Evolutionary conservation across 208 protist genomes (phyloP).

Genomic region (Acanthamoeba sp.): DNA sequence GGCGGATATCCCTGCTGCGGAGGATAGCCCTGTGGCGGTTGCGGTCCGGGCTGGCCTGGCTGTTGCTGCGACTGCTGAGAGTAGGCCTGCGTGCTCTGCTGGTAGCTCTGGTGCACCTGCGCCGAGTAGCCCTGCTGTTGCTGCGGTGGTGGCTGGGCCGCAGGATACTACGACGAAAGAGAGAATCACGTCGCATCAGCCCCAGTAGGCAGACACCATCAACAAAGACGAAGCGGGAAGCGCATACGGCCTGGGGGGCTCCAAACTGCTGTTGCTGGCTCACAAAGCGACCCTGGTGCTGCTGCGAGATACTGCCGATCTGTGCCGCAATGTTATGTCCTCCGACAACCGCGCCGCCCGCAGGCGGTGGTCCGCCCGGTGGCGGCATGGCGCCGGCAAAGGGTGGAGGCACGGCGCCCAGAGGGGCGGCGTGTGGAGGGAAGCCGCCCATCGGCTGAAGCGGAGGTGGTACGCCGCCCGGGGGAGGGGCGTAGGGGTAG

Average conservation of each 20-base stretch:
- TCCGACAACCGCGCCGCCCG: neutral
- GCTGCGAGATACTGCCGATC: neutral
- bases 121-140: neutral
- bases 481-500: neutral
- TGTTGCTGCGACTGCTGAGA: neutral
- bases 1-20: neutral
- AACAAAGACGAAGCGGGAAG: too few species aligned
- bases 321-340: slow-evolving; percentile 1
- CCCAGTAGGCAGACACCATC: too few species aligned
- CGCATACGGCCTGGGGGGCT: neutral
- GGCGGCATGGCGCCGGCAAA: neutral
- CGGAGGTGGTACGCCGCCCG: neutral
- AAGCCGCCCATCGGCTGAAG: neutral
- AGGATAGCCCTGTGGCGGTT: neutral
- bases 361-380: neutral
- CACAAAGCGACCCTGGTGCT: neutral
- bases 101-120: neutral
- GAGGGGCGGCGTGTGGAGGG: neutral
- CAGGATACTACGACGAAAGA: neutral
- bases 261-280: neutral
- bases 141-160: neutral
- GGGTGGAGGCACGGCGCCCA: neutral
- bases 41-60: neutral
- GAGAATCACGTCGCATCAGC: too few species aligned
- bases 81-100: neutral